Conservation (phyloP, 768 basidiomycete species). For the Boletus eberwhitei region DNA sequence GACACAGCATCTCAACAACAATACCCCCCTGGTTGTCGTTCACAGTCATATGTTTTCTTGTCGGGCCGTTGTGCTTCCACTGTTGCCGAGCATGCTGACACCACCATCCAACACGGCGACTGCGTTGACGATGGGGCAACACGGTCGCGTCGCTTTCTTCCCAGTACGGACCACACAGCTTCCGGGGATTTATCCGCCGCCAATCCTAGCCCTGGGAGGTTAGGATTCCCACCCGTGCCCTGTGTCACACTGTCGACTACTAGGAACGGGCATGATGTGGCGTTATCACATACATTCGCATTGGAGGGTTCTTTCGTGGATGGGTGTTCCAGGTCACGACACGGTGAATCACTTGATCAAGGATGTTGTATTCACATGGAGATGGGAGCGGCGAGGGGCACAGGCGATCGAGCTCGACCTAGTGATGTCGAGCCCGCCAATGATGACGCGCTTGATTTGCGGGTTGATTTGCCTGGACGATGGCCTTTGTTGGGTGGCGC, state of each 20-base stretch:
- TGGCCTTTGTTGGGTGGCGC: background rate
- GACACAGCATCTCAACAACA: background rate
- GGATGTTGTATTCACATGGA: no score
- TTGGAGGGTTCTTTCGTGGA: background rate
- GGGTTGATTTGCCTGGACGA: no score
- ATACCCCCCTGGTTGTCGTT: background rate
- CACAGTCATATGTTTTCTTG: background rate
- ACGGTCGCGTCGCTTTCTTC: background rate
- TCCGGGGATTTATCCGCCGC: background rate
- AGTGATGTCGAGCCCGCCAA: background rate
- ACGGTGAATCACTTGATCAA: background rate
- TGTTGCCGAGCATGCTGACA: background rate
- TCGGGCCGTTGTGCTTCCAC: background rate
- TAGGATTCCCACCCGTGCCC: background rate
- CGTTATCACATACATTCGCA: background rate
- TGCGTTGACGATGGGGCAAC: background rate
- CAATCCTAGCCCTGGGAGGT: background rate
- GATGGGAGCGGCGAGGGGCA: background rate
- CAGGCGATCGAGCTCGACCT: background rate
- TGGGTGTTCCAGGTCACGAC: background rate
- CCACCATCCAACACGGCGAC: background rate
- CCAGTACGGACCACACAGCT: background rate
- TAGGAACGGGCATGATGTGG: background rate
- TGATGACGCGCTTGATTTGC: background rate
- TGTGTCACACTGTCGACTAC: background rate